Conservation (phyloP, 306 rosid genomes). For the Cercis canadensis region DNA sequence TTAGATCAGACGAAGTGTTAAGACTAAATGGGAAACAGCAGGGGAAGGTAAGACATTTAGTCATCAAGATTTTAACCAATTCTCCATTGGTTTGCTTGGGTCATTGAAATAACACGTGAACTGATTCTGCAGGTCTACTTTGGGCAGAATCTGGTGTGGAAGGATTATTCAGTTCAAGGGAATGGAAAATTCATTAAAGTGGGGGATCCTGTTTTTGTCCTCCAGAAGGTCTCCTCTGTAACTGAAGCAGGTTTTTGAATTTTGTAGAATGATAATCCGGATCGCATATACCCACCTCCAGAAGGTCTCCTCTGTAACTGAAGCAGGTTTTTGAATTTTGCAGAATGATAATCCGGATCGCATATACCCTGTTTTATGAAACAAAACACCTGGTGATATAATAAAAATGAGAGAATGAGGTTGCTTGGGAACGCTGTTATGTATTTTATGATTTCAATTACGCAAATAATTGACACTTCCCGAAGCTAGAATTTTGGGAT, state of each 20-base stretch:
- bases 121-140: constrained; percentile 68
- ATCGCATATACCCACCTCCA: too few relatives aligned
- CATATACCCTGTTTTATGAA: too few relatives aligned
- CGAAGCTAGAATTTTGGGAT: too few relatives aligned
- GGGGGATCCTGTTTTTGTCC: constrained; percentile 68
- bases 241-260: too few relatives aligned
- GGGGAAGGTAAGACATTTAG: constrained; percentile 56
- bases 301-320: constrained; percentile 60
- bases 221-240: too few relatives aligned
- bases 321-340: constrained; percentile 73
- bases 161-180: constrained; percentile 43
- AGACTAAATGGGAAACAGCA: constrained; percentile 64
- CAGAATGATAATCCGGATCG: neutral
- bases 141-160: constrained; percentile 85
- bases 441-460: too few relatives aligned
- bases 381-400: too few relatives aligned
- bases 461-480: too few relatives aligned
- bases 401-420: too few relatives aligned
- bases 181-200: constrained; percentile 56
- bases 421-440: too few relatives aligned
- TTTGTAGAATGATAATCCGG: too few relatives aligned
- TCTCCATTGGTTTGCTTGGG: neutral
- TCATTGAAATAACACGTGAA: constrained; percentile 26
- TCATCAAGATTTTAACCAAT: constrained; percentile 25
- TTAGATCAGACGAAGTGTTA: constrained; percentile 66